Conservation (phyloP, 2,329 filamentous ascomycete genomes). For the Colletotrichum costaricense region DNA sequence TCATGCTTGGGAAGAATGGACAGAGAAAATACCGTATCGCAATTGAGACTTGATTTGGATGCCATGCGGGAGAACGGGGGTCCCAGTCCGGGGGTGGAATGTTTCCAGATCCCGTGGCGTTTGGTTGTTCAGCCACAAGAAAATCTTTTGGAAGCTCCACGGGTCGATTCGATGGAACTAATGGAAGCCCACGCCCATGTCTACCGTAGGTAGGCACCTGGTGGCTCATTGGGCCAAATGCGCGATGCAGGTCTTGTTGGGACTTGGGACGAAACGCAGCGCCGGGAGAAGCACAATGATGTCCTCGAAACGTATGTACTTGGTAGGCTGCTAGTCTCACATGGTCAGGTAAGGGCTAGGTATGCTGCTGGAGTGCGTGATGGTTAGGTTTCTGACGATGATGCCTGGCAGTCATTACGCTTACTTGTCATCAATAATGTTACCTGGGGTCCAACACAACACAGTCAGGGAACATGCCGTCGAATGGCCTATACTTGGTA, state of each 20-base stretch:
- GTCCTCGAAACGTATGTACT: background rate
- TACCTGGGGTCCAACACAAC: background rate
- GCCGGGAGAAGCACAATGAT: background rate
- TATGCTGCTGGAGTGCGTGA: background rate
- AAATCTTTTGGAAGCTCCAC: background rate
- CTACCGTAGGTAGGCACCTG: no score
- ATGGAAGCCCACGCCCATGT: background rate
- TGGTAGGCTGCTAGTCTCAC: no score
- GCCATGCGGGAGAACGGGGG: constrained; percentile 1
- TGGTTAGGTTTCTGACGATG: background rate
- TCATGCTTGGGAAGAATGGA: background rate
- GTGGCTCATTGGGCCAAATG: no score
- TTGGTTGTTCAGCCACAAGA: background rate
- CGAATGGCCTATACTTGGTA: background rate
- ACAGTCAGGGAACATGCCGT: no score
- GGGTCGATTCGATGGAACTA: background rate
- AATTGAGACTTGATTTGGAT: constrained; percentile 18
- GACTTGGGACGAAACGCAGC: background rate
- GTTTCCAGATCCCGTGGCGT: background rate
- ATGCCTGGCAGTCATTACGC: background rate
- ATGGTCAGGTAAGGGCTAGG: background rate
- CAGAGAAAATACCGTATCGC: background rate
- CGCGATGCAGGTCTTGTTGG: constrained; percentile 1
- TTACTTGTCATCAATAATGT: background rate
- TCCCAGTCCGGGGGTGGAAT: constrained; percentile 16